Base-by-base conservation (phyloP, 2,329 filamentous ascomycete genomes). In the Claviceps arundinis region DNA sequence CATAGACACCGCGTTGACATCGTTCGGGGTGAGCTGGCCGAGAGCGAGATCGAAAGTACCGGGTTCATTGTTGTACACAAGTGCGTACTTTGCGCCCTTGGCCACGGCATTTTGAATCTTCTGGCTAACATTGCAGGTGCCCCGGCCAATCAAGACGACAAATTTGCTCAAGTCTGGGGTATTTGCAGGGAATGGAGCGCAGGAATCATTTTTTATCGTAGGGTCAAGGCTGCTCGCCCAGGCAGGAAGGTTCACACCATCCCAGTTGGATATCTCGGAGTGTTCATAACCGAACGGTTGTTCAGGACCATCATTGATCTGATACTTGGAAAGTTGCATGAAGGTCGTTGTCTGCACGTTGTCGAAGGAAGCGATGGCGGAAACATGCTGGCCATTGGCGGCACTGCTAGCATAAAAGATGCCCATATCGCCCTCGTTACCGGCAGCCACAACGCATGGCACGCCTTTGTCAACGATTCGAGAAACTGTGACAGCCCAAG, bases 121-220 rank as follows among this genome's bases (percentile, higher is more conserved):
- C 14, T 70, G 58, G 2, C 69, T 67, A 54, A 81, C 82, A 0
- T 70, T 70, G 61, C 81, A 84, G 8, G 65, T 73, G 47, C 80
- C 80, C 22, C 79, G 74, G 47, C 77, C 76, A 42, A 85, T 68
- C 8, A 85, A 72, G 3, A 82, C 79, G 41, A 85, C 74, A 48
- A 75, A 69, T 24, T 68, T 68, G 45, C 74, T 74, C 16, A 86
- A 68, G 56, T 83, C 75, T 1, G 80, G 77, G 0, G 76, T 80
- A 54, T 70, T 67, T 16, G 66, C 70, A 2, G 78, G 76, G 41
- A 75, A 71, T 7, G 74, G 62, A 2, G 69, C 60, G 59, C 82
- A 85, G 13, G 68, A 78, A 55, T 77, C 73, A 41, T 73, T 68
- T 0, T 66, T 56, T 34, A 74, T 68, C 2, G 68, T 68, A 14